Base-by-base conservation (phyloP, 441 rosid genomes). In the Pelargonium australe region DNA sequence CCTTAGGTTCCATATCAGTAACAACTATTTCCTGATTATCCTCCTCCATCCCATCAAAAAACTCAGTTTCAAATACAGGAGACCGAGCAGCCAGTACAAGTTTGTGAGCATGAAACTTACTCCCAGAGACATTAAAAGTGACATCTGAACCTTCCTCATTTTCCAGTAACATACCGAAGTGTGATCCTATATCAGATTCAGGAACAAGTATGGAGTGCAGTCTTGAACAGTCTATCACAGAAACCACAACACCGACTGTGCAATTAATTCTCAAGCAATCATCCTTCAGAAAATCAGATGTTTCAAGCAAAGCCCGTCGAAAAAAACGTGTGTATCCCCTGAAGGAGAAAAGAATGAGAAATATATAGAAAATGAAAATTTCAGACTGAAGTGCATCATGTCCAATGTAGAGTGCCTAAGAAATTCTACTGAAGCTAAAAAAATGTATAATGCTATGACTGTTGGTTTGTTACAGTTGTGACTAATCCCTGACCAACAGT, bases 281-380 rank as follows among this genome's bases (percentile, higher is more conserved):
- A 19, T 91, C 96, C 75, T 92, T 95, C 2, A 95, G 83, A 75
- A 84, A 92, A 62, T 95, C 96, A 0, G 99, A 95, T 49, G 91
- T 71, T 80, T 95, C 98, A 31, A 92, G 75, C 41, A 80, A 81
- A 63, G 80, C 74, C 75, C 97, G 83, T 76, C 79, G 91, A 75
- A 82, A 95, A 81, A 95, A 95, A 20, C 97, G 83, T 66, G 92
- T 92, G 75, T 91, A 95, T 63, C 98, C 98, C 99, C 99, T 92
- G 80, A 65, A 80, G 10, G 14, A 79, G 23, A 17, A 16, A 55
- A 55, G 16, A 55, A 17, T 9, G 61, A 55, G 7, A 10, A 17
- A 55, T 4, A n/a, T 17, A 53, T 6, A 55, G 25, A 49, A 49
- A 55, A 16, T 55, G 23, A 55, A 55, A 17, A 55, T 16, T 19